Percentiles rank a stretch among this genome's conserved stretches.
These are phyloP conservation scores for Trametes polyzona DNA, from an alignment of 1,284 basidiomycete species.

Conservation along the genomic window DNA sequence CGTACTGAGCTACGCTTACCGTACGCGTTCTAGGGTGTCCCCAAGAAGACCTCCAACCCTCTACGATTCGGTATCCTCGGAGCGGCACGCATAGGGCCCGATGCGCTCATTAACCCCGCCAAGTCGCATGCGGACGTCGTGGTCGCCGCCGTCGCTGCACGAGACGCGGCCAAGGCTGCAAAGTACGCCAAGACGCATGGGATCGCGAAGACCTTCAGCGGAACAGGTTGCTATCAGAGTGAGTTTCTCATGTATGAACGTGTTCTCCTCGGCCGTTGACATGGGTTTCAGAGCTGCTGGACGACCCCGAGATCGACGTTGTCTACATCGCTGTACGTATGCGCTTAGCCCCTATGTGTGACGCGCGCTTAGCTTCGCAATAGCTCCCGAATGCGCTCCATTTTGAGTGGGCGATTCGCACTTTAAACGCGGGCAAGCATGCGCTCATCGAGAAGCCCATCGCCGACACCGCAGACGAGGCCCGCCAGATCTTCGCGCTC, in stretches of 20 bases:
- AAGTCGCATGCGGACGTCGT: slow-evolving; percentile 62
- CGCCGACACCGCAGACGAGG: slow-evolving; percentile 62
- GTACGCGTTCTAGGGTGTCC: neutral
- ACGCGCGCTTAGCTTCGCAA: neutral
- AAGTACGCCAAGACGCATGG: slow-evolving; percentile 60
- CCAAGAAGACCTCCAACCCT: slow-evolving; percentile 16
- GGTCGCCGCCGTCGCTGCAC: slow-evolving; percentile 64
- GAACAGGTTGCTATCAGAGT: slow-evolving; percentile 56
- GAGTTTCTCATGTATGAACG: neutral
- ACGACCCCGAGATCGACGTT: slow-evolving; percentile 62
- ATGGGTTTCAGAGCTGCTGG: slow-evolving; percentile 50
- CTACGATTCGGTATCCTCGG: slow-evolving; percentile 66
- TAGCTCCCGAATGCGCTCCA: slow-evolving; percentile 75
- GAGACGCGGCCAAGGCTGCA: slow-evolving; percentile 52
- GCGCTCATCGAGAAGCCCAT: slow-evolving; percentile 75
- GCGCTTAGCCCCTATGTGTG: neutral
- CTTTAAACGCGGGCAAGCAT: slow-evolving; percentile 70
- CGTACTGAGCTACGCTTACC: neutral
- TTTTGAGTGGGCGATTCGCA: slow-evolving; percentile 79
- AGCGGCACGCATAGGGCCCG: slow-evolving; percentile 65
- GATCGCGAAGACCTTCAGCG: slow-evolving; percentile 59
- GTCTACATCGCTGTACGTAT: slow-evolving; percentile 64
- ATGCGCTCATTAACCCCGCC: slow-evolving; percentile 57
- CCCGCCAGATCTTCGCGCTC: slow-evolving; percentile 41
- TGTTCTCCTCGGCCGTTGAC: neutral